Evolutionary conservation across 1,284 basidiomycete genomes (phyloP).

Genomic region (Microbotryum scabiosae): DNA sequence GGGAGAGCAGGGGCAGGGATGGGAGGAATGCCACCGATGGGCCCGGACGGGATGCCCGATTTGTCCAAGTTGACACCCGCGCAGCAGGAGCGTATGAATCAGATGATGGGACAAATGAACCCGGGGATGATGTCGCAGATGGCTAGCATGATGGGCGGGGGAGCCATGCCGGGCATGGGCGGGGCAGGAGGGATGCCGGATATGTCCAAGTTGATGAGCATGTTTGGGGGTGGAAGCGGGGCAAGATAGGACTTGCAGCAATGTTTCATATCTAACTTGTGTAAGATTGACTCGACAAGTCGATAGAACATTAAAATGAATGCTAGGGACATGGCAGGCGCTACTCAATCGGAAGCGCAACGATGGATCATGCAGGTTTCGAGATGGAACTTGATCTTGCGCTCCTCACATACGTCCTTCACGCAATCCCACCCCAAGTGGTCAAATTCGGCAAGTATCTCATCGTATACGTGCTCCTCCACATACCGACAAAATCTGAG

Average conservation of each 20-base stretch:
- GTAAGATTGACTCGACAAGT: too few relatives aligned
- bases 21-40: conserved; percentile 13
- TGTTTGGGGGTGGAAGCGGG: conserved; percentile 21
- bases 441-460: too few relatives aligned
- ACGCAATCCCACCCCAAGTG: too few relatives aligned
- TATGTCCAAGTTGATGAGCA: conserved; percentile 29
- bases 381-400: too few relatives aligned
- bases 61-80: conserved; percentile 51
- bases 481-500: too few relatives aligned
- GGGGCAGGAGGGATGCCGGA: conserved; percentile 40
- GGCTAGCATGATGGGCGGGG: conserved; percentile 47
- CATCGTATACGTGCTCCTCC: too few relatives aligned
- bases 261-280: too few relatives aligned
- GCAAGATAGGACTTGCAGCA: not conserved
- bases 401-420: too few relatives aligned
- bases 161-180: conserved; percentile 32
- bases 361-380: too few relatives aligned
- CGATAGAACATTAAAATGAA: too few relatives aligned
- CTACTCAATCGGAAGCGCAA: too few relatives aligned
- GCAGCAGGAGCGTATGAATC: conserved; percentile 60
- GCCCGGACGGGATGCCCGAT: conserved; percentile 29
- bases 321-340: too few relatives aligned
- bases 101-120: conserved; percentile 82
- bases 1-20: conserved; percentile 70
- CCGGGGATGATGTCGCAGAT: conserved; percentile 24